These are phyloP conservation scores for Ichthyophthirius multifiliis DNA, from an alignment of 169 alveolate genomes.

Conservation along the genomic window DNA sequence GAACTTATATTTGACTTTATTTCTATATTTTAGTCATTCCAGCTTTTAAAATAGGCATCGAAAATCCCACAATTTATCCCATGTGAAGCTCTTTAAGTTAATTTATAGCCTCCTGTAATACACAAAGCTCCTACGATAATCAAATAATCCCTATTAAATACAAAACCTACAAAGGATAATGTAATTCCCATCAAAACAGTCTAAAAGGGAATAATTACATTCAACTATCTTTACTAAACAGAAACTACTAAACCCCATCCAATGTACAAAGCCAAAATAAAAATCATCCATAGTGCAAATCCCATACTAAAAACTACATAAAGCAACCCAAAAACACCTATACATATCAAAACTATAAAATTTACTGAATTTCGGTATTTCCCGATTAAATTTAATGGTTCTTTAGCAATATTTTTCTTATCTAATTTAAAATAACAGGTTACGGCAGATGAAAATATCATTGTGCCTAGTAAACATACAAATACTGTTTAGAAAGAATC, in stretches of 20 bases:
- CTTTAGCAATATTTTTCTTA: not conserved
- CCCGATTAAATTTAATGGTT: not conserved
- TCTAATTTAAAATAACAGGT: not conserved
- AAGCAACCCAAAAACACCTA: not conserved
- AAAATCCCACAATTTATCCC: not conserved
- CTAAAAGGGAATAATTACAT: not conserved
- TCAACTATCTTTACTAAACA: not conserved
- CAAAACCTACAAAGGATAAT: not conserved
- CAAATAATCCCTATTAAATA: not conserved
- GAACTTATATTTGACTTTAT: not conserved
- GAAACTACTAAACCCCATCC: constrained; percentile 12
- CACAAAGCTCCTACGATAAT: not conserved
- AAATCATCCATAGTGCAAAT: not conserved
- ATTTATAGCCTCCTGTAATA: not conserved
- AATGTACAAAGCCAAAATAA: not conserved
- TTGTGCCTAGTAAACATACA: not conserved
- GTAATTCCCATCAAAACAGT: not conserved
- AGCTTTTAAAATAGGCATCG: not conserved
- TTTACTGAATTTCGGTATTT: not conserved
- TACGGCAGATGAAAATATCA: not conserved
- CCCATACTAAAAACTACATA: not conserved
- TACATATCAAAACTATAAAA: not conserved
- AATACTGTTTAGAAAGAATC: not conserved
- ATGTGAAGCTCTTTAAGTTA: not conserved
- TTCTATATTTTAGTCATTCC: not conserved